A percentile compares a stretch with the other conserved stretches of the same genome.
phyloP scores from a whole-genome alignment of 352 stramenopile species.

The Pythium pyrilobum region DNA sequence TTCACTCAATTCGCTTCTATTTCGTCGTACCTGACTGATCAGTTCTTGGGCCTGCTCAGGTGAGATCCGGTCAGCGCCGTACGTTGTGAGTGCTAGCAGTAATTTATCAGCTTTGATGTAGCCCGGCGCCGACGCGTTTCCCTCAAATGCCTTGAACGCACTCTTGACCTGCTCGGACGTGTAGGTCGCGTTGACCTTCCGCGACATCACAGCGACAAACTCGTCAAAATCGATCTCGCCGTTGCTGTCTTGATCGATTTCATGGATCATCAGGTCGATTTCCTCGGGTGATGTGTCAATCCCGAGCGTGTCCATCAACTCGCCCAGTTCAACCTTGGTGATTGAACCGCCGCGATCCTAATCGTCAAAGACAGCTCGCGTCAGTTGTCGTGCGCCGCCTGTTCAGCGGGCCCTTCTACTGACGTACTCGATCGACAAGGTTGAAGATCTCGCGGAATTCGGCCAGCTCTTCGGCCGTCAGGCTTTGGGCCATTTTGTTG shows the following conservation, averaged over 20 bases:
- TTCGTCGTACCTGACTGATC: constrained; percentile 68
- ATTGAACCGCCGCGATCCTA: constrained; percentile 91
- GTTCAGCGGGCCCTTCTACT: neutral
- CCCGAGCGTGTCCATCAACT: constrained; percentile 92
- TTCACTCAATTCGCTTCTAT: neutral
- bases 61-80: constrained; percentile 88
- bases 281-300: constrained; percentile 92
- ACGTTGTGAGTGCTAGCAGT: constrained; percentile 82
- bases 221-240: constrained; percentile 95
- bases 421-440: constrained; percentile 83
- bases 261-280: constrained; percentile 94
- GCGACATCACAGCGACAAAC: constrained; percentile 93
- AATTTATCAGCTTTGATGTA: constrained; percentile 86
- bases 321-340: constrained; percentile 91
- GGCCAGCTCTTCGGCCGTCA: constrained; percentile 77
- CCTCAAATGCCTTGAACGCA: constrained; percentile 83
- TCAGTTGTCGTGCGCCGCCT: neutral
- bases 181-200: constrained; percentile 93
- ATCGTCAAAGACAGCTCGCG: neutral
- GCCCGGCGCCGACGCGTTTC: constrained; percentile 48
- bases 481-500: constrained; percentile 43
- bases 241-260: constrained; percentile 94
- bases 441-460: constrained; percentile 96
- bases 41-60: constrained; percentile 89
- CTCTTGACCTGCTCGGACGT: constrained; percentile 90